Conservation (phyloP, 2,329 filamentous ascomycete species). For the Alternaria viburni region DNA sequence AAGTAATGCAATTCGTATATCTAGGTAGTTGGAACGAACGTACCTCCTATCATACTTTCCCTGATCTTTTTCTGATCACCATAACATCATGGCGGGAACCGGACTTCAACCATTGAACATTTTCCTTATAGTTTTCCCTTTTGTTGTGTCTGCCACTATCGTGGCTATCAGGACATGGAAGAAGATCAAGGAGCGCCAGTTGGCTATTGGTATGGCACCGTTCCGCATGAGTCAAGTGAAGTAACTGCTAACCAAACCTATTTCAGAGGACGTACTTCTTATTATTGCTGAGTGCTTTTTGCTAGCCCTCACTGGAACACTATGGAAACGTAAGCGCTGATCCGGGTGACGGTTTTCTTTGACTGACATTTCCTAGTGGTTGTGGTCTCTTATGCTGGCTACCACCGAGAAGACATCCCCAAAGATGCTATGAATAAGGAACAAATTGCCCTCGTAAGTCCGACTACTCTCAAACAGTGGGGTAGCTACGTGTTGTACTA, state of each 20-base stretch:
- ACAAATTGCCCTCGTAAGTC: background rate
- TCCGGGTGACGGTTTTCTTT: no score
- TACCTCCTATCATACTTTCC: background rate
- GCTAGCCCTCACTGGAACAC: background rate
- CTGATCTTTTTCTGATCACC: background rate
- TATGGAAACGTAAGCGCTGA: background rate
- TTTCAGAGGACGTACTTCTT: background rate
- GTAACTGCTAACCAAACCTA: background rate
- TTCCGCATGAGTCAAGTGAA: background rate
- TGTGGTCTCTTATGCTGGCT: background rate
- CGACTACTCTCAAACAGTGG: background rate
- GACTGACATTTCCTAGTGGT: background rate
- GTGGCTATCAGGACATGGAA: slow-evolving; percentile 9
- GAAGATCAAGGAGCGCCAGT: background rate
- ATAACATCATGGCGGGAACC: slow-evolving; percentile 5
- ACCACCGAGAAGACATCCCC: slow-evolving; percentile 6
- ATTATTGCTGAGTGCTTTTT: background rate
- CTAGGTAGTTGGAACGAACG: background rate
- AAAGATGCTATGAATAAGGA: slow-evolving; percentile 5
- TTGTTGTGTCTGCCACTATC: background rate
- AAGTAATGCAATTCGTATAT: background rate
- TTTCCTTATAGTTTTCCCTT: slow-evolving; percentile 10
- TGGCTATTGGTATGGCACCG: background rate
- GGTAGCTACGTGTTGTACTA: background rate
- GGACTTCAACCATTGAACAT: slow-evolving; percentile 8